phyloP scores from a whole-genome alignment of 805 yeast species.

The Metahyphopichia silvanorum region DNA sequence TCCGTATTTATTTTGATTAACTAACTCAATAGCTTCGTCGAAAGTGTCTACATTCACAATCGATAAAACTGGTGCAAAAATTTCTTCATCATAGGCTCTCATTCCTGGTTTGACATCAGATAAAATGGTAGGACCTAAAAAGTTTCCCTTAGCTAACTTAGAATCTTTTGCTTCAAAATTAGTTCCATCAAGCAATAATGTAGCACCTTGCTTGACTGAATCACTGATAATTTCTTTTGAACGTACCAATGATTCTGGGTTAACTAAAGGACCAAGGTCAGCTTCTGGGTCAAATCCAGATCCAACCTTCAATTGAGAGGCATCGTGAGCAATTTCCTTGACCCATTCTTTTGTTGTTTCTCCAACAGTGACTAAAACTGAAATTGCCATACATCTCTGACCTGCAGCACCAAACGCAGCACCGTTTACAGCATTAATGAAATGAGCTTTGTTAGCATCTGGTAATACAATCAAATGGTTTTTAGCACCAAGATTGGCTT shows the following conservation, averaged over 20 bases:
- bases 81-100: conserved; percentile 70
- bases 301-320: conserved; percentile 54
- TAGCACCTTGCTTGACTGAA: conserved; percentile 59
- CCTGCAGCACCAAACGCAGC: conserved; percentile 87
- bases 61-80: conserved; percentile 72
- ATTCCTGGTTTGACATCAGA: conserved; percentile 62
- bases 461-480: conserved; percentile 73
- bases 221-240: conserved; percentile 56
- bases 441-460: conserved; percentile 63
- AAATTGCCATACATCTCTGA: conserved; percentile 79
- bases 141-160: conserved; percentile 53
- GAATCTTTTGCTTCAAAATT: conserved; percentile 36
- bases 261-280: conserved; percentile 72
- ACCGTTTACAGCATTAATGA: conserved; percentile 63
- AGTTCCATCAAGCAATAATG: conserved; percentile 63
- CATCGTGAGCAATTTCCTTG: conserved; percentile 54
- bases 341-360: conserved; percentile 57
- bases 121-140: conserved; percentile 68
- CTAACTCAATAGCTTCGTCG: conserved; percentile 64
- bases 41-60: conserved; percentile 60
- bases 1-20: conserved; percentile 60
- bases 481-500: conserved; percentile 77
- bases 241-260: conserved; percentile 53
- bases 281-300: conserved; percentile 64
- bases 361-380: conserved; percentile 72